Conservation (phyloP, 2,329 filamentous ascomycete genomes). For the Fusarium xylarioides region DNA sequence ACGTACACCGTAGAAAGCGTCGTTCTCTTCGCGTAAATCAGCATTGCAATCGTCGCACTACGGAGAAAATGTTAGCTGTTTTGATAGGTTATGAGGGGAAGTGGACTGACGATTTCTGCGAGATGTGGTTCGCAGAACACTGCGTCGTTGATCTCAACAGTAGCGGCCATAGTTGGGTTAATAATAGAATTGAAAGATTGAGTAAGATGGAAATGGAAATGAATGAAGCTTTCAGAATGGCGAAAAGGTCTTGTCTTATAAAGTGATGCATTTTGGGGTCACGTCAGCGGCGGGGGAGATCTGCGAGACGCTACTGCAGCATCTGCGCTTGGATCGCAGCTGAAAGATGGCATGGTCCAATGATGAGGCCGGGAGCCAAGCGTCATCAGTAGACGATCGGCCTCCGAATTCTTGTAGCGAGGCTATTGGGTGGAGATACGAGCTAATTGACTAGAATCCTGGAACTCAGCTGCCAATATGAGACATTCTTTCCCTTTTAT, state of each 20-base stretch:
- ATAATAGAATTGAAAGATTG: too few species aligned
- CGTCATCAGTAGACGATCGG: neutral
- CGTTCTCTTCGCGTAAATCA: neutral
- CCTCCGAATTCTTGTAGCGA: fast-evolving
- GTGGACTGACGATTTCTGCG: neutral
- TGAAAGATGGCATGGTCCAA: neutral
- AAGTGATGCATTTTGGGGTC: too few species aligned
- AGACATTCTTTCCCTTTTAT: neutral
- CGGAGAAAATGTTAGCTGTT: fast-evolving
- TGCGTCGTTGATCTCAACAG: neutral
- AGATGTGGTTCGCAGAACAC: neutral
- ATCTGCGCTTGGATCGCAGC: neutral
- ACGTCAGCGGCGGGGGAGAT: neutral
- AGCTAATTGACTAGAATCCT: neutral
- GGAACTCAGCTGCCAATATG: neutral
- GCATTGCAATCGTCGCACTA: neutral
- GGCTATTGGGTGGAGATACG: neutral
- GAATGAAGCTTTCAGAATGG: too few species aligned
- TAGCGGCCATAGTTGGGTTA: neutral
- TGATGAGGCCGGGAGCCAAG: fast-evolving
- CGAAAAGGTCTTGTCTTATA: fast-evolving
- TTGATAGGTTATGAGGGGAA: fast-evolving
- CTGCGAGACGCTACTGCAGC: neutral
- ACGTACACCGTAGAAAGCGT: neutral
- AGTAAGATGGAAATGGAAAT: too few species aligned